These are phyloP conservation scores for Penicillium mononematosum DNA, from an alignment of 495 filamentous ascomycete species.

Conservation along the genomic window DNA sequence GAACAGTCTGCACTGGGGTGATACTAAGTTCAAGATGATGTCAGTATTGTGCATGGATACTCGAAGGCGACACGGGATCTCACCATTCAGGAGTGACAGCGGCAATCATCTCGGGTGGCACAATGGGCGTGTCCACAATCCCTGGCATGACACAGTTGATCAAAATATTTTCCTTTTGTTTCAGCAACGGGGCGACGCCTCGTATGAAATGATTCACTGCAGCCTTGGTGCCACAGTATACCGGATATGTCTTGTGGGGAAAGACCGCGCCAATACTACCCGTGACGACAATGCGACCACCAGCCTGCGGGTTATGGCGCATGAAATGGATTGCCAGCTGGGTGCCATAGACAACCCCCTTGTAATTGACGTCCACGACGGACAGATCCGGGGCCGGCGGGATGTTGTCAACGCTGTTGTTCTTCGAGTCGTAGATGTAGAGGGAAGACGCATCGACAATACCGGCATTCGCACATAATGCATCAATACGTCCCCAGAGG, in stretches of 20 bases:
- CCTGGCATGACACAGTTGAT: slow-evolving; percentile 34
- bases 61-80: not conserved
- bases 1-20: slow-evolving; percentile 27
- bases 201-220: slow-evolving; percentile 32
- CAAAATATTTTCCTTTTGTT: slow-evolving; percentile 30
- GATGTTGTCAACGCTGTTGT: slow-evolving; percentile 23
- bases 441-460: slow-evolving; percentile 29
- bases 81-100: slow-evolving; percentile 31
- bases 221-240: slow-evolving; percentile 34
- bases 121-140: slow-evolving; percentile 30
- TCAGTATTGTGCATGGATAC: slow-evolving; percentile 4
- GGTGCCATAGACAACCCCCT: slow-evolving; percentile 31
- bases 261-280: slow-evolving; percentile 29
- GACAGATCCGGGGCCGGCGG: slow-evolving; percentile 27
- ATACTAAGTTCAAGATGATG: slow-evolving; percentile 12
- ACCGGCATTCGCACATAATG: slow-evolving; percentile 29
- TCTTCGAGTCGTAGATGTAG: slow-evolving; percentile 22
- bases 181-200: slow-evolving; percentile 27
- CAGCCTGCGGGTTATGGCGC: slow-evolving; percentile 29
- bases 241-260: slow-evolving; percentile 28
- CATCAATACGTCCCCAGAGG: slow-evolving; percentile 30
- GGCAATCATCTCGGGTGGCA: slow-evolving; percentile 28
- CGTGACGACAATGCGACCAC: slow-evolving; percentile 30
- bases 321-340: slow-evolving; percentile 35
- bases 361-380: slow-evolving; percentile 30